Percentiles rank a stretch among this genome's conserved stretches.
Conservation (phyloP, 2,329 filamentous ascomycete species). For the Mycosphaerella arachidis region DNA sequence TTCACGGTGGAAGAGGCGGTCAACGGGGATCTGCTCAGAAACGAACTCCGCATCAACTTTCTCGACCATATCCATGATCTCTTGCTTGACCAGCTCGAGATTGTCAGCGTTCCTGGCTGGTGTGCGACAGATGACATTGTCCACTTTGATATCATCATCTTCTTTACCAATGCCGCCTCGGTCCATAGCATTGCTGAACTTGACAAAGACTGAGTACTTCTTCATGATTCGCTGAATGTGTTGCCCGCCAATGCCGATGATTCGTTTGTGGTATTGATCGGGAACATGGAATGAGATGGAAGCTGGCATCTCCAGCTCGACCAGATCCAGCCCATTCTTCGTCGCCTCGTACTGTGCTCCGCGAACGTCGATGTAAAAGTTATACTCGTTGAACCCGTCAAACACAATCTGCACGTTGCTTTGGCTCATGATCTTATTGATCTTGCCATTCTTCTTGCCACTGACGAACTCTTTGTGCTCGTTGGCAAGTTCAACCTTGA, state of each 20-base stretch:
- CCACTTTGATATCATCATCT: slow-evolving; percentile 96
- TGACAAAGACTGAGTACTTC: slow-evolving; percentile 99
- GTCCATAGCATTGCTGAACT: slow-evolving; percentile 99
- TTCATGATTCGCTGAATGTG: slow-evolving; percentile 99
- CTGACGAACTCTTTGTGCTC: slow-evolving; percentile 99
- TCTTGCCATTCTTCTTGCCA: slow-evolving; percentile 99
- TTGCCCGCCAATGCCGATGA: slow-evolving; percentile 96
- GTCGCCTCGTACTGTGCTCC: slow-evolving; percentile 88
- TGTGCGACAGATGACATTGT: slow-evolving; percentile 97
- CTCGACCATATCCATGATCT: slow-evolving; percentile 99
- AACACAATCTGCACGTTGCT: slow-evolving; percentile 99
- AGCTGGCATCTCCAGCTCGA: slow-evolving; percentile 98
- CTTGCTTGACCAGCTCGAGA: slow-evolving; percentile 92
- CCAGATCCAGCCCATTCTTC: slow-evolving; percentile 84
- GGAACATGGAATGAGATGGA: slow-evolving; percentile 99
- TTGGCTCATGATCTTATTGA: slow-evolving; percentile 99
- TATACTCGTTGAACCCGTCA: slow-evolving; percentile 98
- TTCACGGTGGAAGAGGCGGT: slow-evolving; percentile 91
- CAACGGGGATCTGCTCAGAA: slow-evolving; percentile 86
- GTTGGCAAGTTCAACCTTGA: slow-evolving; percentile 98
- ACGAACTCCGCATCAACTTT: slow-evolving; percentile 96
- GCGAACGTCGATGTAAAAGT: slow-evolving; percentile 98
- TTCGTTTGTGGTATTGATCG: slow-evolving; percentile 98
- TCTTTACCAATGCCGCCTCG: slow-evolving; percentile 88
- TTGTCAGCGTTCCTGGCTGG: slow-evolving; percentile 96